Base-by-base conservation (phyloP, 345 rosid species). In the Chamaenerion angustifolium region DNA sequence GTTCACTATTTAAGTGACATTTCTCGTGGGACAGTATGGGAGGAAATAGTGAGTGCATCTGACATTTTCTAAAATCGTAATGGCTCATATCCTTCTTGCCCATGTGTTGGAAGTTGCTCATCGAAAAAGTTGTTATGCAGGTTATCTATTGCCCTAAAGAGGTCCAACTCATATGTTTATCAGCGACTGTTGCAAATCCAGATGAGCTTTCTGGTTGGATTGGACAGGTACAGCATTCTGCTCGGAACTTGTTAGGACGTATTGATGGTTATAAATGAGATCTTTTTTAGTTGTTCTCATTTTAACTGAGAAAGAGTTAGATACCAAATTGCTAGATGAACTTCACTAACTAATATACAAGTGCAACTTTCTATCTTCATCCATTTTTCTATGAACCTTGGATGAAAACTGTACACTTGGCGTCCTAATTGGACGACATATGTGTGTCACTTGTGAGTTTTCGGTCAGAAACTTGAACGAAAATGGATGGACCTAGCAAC, bases 181-280 rank as follows among this genome's bases (percentile, higher is more conserved):
- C 95, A 56, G 98, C 95, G n/a, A 90, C 98, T 4, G 88, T 83
- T 57, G 95, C 92, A 57, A 90, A 90, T 59, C 78, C 98, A 11
- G 89, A 90, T 59, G 98, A 90, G 72, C 71, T 90, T 55, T 84
- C 85, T 71, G 98, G 98, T 41, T 90, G 95, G 98, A 90, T 90
- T 63, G 68, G 75, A 43, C 85, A 90, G 95, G 98, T 90, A 74
- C 59, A 27, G 18, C 42, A 35, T 48, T 11, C 27, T 8, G 12
- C 11, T 15, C 15, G 42, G 16, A 40, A 40, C 18, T 14, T 51
- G 10, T 35, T 52, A 12, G 42, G 46, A 16, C 14, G 6, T 31
- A 4, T 31, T 5, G 10, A 31, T 21, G 25, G 25, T 21, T 21
- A 21, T 5, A 31, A 31, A 3, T 31, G 37, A 31, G 37, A 31